A percentile compares a stretch with the other conserved stretches of the same genome.
phyloP scores from a whole-genome alignment of 2,329 filamentous ascomycete genomes.

The Magnaporthales sp. region DNA sequence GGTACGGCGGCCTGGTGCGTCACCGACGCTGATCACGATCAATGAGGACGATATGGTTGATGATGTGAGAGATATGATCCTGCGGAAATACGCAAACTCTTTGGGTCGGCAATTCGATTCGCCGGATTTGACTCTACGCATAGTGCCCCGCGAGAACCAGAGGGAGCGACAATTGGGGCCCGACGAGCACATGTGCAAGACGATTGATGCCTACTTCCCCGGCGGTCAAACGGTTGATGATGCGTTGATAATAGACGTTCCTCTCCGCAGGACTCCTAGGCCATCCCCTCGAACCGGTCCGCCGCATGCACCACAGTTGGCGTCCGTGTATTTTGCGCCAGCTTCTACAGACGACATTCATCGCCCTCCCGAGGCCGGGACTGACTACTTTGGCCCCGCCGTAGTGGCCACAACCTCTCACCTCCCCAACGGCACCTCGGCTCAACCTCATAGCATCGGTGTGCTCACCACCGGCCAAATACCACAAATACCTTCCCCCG shows the following conservation, averaged over 20 bases:
- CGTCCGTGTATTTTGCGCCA: conserved; percentile 49
- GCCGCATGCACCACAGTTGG: conserved; percentile 27
- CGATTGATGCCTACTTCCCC: conserved; percentile 75
- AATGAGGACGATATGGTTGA: conserved; percentile 87
- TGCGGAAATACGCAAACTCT: conserved; percentile 90
- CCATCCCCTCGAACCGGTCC: conserved; percentile 61
- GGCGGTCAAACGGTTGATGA: conserved; percentile 83
- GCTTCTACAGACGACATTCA: conserved; percentile 73
- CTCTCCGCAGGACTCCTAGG: conserved; percentile 65
- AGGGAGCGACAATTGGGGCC: conserved; percentile 67
- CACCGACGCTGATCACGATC: conserved; percentile 79
- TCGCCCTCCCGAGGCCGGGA: conserved; percentile 43
- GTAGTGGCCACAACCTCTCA: conserved; percentile 13
- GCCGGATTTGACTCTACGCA: conserved; percentile 76
- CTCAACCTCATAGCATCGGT: conserved; percentile 48
- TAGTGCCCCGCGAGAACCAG: conserved; percentile 59
- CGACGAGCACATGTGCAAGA: conserved; percentile 73
- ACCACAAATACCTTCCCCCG: conserved; percentile 74
- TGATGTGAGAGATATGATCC: conserved; percentile 84
- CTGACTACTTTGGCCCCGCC: conserved; percentile 73
- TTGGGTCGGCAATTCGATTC: conserved; percentile 82
- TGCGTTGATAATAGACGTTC: conserved; percentile 83
- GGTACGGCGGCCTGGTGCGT: conserved; percentile 82
- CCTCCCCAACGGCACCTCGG: conserved; percentile 17
- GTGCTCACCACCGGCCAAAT: conserved; percentile 74